Conservation (phyloP, 2,329 filamentous ascomycete genomes). For the Cryphonectria carpinicola region DNA sequence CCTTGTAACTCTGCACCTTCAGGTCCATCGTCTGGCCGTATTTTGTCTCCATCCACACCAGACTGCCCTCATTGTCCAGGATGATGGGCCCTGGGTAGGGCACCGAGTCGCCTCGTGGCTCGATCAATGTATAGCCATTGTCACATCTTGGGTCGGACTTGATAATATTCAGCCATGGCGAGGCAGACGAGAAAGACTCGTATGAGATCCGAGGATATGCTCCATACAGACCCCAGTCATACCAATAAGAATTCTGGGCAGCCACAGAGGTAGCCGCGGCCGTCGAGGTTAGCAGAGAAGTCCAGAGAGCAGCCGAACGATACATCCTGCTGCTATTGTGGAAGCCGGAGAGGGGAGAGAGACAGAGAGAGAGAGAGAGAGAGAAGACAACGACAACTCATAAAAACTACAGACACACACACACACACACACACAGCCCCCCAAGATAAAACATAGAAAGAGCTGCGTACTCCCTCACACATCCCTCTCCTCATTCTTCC, state of each 20-base stretch:
- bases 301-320: not conserved
- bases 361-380: not conserved
- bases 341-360: not conserved
- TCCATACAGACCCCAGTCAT: constrained; percentile 31
- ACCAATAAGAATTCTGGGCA: constrained; percentile 17
- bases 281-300: not conserved
- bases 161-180: constrained; percentile 29
- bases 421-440: not conserved
- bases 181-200: constrained; percentile 27
- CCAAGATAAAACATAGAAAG: not conserved
- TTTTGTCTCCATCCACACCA: constrained; percentile 35
- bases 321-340: not conserved
- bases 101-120: constrained; percentile 29
- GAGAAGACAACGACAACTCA: too few species aligned
- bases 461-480: not conserved
- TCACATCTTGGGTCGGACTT: constrained; percentile 28
- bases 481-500: not conserved
- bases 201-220: constrained; percentile 27
- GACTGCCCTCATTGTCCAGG: constrained; percentile 33
- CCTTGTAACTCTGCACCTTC: constrained; percentile 38
- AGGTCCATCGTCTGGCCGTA: constrained; percentile 29
- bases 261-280: constrained; percentile 9
- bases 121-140: constrained; percentile 28
- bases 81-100: constrained; percentile 33
- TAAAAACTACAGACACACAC: not conserved